These are phyloP conservation scores for Brassica nigra DNA, from an alignment of 345 rosid genomes.

Conservation along the genomic window DNA sequence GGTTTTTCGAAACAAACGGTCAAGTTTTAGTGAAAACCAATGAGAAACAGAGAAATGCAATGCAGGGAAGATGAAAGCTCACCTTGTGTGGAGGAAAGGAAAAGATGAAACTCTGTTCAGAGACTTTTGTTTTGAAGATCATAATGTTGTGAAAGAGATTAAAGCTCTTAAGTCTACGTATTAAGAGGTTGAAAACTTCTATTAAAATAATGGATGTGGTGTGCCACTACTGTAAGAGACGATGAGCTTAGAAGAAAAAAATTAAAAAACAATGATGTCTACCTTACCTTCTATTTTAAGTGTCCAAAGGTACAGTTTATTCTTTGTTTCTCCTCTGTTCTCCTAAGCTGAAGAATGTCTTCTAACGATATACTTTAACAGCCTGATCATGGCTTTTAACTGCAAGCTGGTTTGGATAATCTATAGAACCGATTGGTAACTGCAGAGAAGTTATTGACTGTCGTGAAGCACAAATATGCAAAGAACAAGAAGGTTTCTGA, in stretches of 20 bases:
- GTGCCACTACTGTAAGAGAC: constrained; percentile 33
- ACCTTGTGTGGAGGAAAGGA: constrained; percentile 15
- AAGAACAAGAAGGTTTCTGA: constrained; percentile 1
- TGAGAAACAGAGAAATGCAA: constrained; percentile 11
- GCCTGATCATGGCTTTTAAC: constrained; percentile 17
- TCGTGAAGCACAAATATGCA: constrained; percentile 8
- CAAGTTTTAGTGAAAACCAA: constrained; percentile 18
- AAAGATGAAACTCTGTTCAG: constrained; percentile 18
- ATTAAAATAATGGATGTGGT: constrained; percentile 42
- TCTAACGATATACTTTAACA: neutral
- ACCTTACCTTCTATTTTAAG: constrained; percentile 21
- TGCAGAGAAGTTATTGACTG: constrained; percentile 5
- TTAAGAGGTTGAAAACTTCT: constrained; percentile 31
- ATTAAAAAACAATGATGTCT: constrained; percentile 11
- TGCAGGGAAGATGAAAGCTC: neutral
- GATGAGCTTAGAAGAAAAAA: neutral
- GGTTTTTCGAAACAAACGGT: constrained; percentile 1
- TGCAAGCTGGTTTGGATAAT: neutral
- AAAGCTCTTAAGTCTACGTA: constrained; percentile 17
- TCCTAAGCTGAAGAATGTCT: constrained; percentile 5
- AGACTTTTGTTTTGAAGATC: constrained; percentile 14
- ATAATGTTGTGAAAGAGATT: constrained; percentile 25
- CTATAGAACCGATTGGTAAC: neutral
- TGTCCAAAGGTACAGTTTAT: neutral
- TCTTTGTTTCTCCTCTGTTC: constrained; percentile 9